Conservation (phyloP, 768 basidiomycete species). For the Dentipellis fragilis region DNA sequence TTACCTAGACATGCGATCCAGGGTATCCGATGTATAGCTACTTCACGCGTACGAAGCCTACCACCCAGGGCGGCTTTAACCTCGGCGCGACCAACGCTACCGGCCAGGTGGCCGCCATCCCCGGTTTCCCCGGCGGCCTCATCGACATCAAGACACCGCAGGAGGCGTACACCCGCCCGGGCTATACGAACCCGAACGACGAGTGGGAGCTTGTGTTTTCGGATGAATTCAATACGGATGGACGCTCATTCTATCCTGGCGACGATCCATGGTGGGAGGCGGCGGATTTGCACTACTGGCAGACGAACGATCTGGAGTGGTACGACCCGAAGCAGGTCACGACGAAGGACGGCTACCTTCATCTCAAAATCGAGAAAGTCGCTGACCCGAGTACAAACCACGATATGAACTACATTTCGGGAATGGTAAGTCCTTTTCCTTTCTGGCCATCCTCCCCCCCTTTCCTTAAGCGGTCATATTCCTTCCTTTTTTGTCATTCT, state of each 20-base stretch:
- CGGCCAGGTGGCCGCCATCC: conserved; percentile 43
- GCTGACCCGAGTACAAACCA: conserved; percentile 29
- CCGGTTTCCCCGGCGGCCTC: conserved; percentile 8
- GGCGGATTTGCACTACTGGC: conserved; percentile 37
- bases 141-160: conserved; percentile 33
- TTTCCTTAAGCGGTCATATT: too few species aligned
- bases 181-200: conserved; percentile 20
- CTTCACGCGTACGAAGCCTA: conserved; percentile 27
- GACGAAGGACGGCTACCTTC: conserved; percentile 40
- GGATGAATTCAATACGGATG: conserved; percentile 36
- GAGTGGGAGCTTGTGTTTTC: conserved; percentile 31
- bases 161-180: conserved; percentile 12
- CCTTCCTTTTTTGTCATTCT: too few species aligned
- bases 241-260: conserved; percentile 31
- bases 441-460: not conserved
- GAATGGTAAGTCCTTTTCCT: conserved; percentile 22
- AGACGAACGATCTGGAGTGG: conserved; percentile 39
- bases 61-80: conserved; percentile 51
- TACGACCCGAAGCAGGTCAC: conserved; percentile 45
- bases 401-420: conserved; percentile 32
- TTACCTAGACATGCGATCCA: not conserved
- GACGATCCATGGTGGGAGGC: conserved; percentile 38
- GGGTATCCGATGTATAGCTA: conserved; percentile 44
- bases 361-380: conserved; percentile 32
- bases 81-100: conserved; percentile 67